phyloP scores from a whole-genome alignment of 1,139 yeast species.

The Komagataea norvegica region DNA sequence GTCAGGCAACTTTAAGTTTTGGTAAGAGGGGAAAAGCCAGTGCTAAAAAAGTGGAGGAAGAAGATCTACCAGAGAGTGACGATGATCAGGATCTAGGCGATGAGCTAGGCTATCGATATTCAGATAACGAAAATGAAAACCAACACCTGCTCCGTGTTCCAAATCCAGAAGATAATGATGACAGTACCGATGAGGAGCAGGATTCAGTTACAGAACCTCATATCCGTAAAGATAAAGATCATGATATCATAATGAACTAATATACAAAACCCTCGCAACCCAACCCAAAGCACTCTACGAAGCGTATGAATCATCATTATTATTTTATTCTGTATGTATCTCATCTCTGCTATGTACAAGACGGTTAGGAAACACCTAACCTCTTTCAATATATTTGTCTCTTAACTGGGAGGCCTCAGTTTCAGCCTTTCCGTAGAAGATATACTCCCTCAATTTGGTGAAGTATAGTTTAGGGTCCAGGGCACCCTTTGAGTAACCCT shows the following conservation, averaged over 20 bases:
- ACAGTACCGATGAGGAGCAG: conserved; percentile 24
- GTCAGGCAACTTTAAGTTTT: conserved; percentile 37
- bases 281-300: too few species aligned
- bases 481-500: conserved; percentile 69
- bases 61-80: conserved; percentile 22
- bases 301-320: too few species aligned
- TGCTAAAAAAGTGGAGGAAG: conserved; percentile 19
- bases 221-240: conserved; percentile 20
- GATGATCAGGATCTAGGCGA: conserved; percentile 23
- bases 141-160: conserved; percentile 13
- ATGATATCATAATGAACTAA: conserved; percentile 22
- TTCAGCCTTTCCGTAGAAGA: conserved; percentile 58
- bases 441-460: conserved; percentile 67
- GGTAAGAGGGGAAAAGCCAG: conserved; percentile 15
- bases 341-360: conserved; percentile 10
- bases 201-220: conserved; percentile 13
- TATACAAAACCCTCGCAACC: background rate
- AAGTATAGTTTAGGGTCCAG: conserved; percentile 71
- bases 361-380: conserved; percentile 18
- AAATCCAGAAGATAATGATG: conserved; percentile 15
- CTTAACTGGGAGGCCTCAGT: conserved; percentile 29
- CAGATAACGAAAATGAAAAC: conserved; percentile 10
- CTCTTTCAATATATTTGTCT: conserved; percentile 38
- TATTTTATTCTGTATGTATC: too few species aligned
- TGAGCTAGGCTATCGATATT: conserved; percentile 14